Conservation (phyloP, 352 stramenopile genomes). For the Pythium aquatile region DNA sequence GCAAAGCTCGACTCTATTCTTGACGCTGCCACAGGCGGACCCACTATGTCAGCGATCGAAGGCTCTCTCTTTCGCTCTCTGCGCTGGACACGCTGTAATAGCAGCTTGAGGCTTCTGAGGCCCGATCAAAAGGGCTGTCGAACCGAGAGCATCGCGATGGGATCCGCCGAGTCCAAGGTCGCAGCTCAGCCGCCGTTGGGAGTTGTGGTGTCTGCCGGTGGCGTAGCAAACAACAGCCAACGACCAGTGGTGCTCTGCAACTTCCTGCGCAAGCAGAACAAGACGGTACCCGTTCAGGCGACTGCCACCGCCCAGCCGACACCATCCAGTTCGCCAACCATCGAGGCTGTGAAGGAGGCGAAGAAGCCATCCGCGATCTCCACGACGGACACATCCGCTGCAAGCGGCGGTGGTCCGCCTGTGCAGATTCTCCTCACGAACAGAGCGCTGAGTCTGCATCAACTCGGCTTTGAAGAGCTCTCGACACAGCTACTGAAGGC, state of each 20-base stretch:
- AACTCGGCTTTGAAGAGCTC: conserved; percentile 43
- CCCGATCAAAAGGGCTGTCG: too few relatives aligned
- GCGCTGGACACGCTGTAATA: too few relatives aligned
- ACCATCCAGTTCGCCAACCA: conserved; percentile 11
- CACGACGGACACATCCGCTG: background rate
- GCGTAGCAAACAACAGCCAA: too few relatives aligned
- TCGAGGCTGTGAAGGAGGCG: conserved; percentile 13
- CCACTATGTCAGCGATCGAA: too few relatives aligned
- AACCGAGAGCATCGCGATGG: conserved; percentile 28
- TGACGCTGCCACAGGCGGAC: too few relatives aligned
- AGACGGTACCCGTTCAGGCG: conserved; percentile 6
- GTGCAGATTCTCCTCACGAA: background rate
- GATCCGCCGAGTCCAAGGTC: conserved; percentile 45
- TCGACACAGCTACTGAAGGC: conserved; percentile 63
- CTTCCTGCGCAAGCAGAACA: conserved; percentile 20
- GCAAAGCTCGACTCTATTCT: too few relatives aligned
- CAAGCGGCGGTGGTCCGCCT: conserved; percentile 3
- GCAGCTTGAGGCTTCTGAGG: background rate
- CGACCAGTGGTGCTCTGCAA: conserved; percentile 24
- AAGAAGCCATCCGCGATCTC: background rate
- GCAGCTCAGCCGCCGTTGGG: conserved; percentile 37
- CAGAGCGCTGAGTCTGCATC: conserved; percentile 15
- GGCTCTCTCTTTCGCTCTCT: too few relatives aligned
- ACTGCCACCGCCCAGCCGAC: background rate
- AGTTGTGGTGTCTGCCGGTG: conserved; percentile 1